Evolutionary conservation across 2,329 filamentous ascomycete genomes (phyloP).

Genomic region (Aspergillus neotritici): DNA sequence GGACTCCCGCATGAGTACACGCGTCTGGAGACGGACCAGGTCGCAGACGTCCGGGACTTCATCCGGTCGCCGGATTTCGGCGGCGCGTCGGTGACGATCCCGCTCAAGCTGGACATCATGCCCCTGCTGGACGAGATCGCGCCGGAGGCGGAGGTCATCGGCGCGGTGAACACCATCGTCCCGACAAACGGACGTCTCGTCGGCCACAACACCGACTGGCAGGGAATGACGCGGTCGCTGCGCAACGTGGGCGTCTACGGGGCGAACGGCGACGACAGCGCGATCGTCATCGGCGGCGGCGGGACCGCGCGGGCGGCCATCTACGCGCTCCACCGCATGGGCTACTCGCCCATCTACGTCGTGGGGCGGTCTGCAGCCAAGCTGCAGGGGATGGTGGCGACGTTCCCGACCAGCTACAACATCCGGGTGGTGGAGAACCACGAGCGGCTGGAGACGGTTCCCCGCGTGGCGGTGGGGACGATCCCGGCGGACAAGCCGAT

Average conservation of each 20-base stretch:
- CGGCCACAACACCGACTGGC: constrained; percentile 94
- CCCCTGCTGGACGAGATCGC: constrained; percentile 72
- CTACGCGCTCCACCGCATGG: constrained; percentile 77
- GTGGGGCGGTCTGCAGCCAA: constrained; percentile 70
- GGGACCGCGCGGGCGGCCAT: constrained; percentile 89
- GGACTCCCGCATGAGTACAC: constrained; percentile 83
- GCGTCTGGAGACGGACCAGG: constrained; percentile 66
- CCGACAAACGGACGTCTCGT: constrained; percentile 56
- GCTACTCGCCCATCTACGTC: constrained; percentile 80
- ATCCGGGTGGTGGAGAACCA: constrained; percentile 57
- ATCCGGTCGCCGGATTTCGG: constrained; percentile 73
- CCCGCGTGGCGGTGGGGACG: constrained; percentile 75
- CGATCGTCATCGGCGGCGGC: constrained; percentile 81
- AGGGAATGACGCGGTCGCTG: constrained; percentile 79
- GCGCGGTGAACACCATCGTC: constrained; percentile 91
- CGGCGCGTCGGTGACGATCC: constrained; percentile 92
- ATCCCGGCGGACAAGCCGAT: constrained; percentile 85
- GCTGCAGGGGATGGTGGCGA: constrained; percentile 59
- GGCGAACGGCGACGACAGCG: constrained; percentile 45
- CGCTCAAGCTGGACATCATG: constrained; percentile 85
- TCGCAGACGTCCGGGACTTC: constrained; percentile 55
- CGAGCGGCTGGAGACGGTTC: constrained; percentile 50
- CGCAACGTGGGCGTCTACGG: constrained; percentile 59
- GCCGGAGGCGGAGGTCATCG: constrained; percentile 72
- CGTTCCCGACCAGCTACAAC: constrained; percentile 69